phyloP scores from a whole-genome alignment of 2,329 filamentous ascomycete genomes.

The Fusarium staphyleae region DNA sequence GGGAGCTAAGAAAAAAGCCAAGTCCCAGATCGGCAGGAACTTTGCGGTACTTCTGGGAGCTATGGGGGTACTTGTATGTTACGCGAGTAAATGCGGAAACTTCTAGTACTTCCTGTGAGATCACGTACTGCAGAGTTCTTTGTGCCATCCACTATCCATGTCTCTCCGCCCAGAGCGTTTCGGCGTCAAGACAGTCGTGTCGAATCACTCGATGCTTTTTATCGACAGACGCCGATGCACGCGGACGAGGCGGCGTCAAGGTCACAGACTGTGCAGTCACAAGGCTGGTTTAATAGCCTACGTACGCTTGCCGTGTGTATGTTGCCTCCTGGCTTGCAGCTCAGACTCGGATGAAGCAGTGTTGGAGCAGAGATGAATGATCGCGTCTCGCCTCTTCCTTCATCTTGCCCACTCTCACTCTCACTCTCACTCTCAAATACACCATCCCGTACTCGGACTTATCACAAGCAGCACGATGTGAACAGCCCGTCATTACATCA shows the following conservation, averaged over 20 bases:
- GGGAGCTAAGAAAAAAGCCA: constrained; percentile 40
- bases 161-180: constrained; percentile 24
- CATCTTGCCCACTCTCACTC: too few relatives aligned
- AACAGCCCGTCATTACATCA: constrained; percentile 41
- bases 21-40: constrained; percentile 40
- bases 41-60: constrained; percentile 10
- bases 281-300: background rate
- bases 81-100: constrained; percentile 1
- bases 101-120: constrained; percentile 7
- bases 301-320: background rate
- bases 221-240: constrained; percentile 19
- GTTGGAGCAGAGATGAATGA: background rate
- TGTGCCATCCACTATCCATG: constrained; percentile 18
- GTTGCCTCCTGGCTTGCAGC: background rate
- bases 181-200: constrained; percentile 29
- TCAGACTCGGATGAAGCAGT: constrained; percentile 12
- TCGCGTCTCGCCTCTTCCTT: too few relatives aligned
- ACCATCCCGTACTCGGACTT: too few relatives aligned
- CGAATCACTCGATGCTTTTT: constrained; percentile 28
- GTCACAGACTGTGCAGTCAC: constrained; percentile 2
- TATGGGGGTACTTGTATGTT: background rate
- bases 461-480: background rate
- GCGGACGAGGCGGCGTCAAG: constrained; percentile 19
- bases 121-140: constrained; percentile 2
- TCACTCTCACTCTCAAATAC: too few relatives aligned